These are phyloP conservation scores for Backusella tuberculispora DNA, from an alignment of 192 early-diverging fungal genomes.

Conservation along the genomic window DNA sequence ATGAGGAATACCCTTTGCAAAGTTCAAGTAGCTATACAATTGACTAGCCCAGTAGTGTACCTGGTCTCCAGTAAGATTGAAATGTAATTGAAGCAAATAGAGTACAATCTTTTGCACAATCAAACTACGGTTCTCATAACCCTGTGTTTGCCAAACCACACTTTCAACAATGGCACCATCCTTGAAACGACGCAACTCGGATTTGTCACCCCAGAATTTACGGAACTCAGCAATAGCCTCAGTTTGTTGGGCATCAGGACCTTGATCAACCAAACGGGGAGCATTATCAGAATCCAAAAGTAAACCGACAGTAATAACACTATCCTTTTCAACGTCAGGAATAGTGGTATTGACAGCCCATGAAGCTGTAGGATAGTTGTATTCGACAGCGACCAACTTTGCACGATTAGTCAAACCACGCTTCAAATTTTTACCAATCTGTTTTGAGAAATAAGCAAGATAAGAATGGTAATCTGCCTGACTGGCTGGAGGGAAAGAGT, in stretches of 20 bases:
- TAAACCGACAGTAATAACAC: conserved; percentile 67
- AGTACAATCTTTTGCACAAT: conserved; percentile 82
- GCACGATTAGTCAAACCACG: conserved; percentile 55
- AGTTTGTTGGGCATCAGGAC: conserved; percentile 80
- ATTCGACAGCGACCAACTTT: conserved; percentile 48
- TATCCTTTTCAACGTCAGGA: conserved; percentile 38
- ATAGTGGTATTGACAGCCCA: conserved; percentile 47
- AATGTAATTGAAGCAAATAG: conserved; percentile 78
- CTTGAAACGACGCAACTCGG: conserved; percentile 92
- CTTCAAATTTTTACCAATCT: conserved; percentile 49
- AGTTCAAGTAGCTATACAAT: conserved; percentile 64
- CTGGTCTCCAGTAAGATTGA: conserved; percentile 53
- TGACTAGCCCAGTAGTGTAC: conserved; percentile 70
- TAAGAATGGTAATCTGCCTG: conserved; percentile 50
- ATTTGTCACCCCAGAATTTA: conserved; percentile 85
- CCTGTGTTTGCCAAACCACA: conserved; percentile 76
- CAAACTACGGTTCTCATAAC: conserved; percentile 65
- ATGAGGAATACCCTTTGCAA: conserved; percentile 48
- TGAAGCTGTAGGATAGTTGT: conserved; percentile 18
- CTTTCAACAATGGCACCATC: conserved; percentile 91
- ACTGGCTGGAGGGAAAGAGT: conserved; percentile 35
- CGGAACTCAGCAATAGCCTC: conserved; percentile 70
- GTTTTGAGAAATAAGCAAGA: conserved; percentile 51
- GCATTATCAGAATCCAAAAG: conserved; percentile 70
- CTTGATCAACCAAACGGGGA: conserved; percentile 81